Base-by-base conservation (phyloP, 306 rosid species). In the Vicia villosa region DNA sequence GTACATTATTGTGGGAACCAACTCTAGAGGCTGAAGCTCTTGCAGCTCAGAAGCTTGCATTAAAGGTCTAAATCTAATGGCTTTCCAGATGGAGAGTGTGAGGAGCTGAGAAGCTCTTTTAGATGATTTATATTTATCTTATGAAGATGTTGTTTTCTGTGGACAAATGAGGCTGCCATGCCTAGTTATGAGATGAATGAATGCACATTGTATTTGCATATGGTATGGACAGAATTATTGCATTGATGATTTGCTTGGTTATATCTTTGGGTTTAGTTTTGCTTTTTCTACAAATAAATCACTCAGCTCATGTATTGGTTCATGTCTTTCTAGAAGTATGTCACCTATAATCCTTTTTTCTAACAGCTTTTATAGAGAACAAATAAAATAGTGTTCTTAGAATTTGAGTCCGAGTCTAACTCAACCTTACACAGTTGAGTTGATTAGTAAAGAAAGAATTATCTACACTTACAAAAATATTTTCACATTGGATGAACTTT, bases 21-120 rank as follows among this genome's bases (percentile, higher is more conserved):
- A 89, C 96, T 45, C 90, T 91, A 9, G 99, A 95, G 85, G 95
- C 96, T 63, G 96, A 95, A 82, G 99, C 96, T 80, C 96, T 91
- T 66, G 99, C 96, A 70, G 95, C 95, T 70, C 97, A 91, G 88
- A 95, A 89, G 85, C 21, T 95, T 41, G 80, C 95, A 66, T 57
- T 89, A 55, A 95, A 91, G 17, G 97, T 95, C 83, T 91, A 75
- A 75, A 21, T 75, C 64, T 22, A 74, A 61, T 74, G 55, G 58
- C 60, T 68, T 72, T 71, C 75, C 46, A 43, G 66, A 15, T 54
- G 75, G 76, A 77, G 72, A 38, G 8, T 17, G 59, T 16, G 70
- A 51, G 66, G 49, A 50, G 45, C 45, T 54, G 47, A 22, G 70
- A 74, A 68, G 74, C 70, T 56, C 73, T 64, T 79, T 76, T 63